Evolutionary conservation across 257 asterid species (phyloP).

Genomic region (Capsicum rhomboideum): DNA sequence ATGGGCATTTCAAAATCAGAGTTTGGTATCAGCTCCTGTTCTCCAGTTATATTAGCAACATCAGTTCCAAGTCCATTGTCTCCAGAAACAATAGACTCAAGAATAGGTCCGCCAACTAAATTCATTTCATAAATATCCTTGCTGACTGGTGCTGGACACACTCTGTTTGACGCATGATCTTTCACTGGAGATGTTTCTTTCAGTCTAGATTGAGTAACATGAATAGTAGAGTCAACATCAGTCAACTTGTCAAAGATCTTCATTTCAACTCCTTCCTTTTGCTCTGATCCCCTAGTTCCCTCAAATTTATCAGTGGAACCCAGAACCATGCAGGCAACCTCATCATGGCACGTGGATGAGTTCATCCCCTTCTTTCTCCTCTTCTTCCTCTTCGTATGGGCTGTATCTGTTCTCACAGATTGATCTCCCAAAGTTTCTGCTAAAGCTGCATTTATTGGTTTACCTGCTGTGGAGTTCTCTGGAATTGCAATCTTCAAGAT

Average conservation of each 20-base stretch:
- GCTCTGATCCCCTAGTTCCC: neutral
- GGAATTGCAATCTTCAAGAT: constrained; percentile 3
- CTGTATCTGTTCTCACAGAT: neutral
- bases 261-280: neutral
- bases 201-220: neutral
- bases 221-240: constrained; percentile 1
- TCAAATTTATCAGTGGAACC: neutral
- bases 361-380: neutral
- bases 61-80: neutral
- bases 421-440: constrained; percentile 6
- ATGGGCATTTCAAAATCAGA: constrained; percentile 5
- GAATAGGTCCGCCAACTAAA: neutral
- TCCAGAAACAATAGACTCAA: neutral
- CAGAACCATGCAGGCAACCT: neutral
- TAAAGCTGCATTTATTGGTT: constrained; percentile 1
- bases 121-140: neutral
- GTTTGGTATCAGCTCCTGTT: constrained; percentile 3
- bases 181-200: neutral
- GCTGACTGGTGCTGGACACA: neutral
- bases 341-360: neutral
- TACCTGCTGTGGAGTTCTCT: constrained; percentile 1
- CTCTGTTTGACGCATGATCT: neutral
- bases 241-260: neutral
- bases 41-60: constrained; percentile 1
- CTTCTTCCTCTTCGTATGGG: constrained; percentile 12